Conservation (phyloP, 1,284 basidiomycete species). For the Nidula niveotomentosa region DNA sequence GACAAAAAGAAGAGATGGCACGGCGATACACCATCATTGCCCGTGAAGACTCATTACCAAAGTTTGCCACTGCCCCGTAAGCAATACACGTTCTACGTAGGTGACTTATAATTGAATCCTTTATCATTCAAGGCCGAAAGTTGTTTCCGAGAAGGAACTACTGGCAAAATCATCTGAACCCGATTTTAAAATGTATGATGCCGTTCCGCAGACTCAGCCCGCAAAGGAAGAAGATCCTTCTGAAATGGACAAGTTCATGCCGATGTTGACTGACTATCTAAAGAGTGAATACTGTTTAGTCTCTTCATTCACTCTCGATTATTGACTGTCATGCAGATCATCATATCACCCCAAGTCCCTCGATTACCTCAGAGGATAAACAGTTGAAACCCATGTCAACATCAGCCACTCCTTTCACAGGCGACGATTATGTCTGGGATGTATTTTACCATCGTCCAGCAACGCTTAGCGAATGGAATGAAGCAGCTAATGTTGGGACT, state of each 20-base stretch:
- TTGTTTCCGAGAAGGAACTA: conserved; percentile 50
- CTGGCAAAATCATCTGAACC: conserved; percentile 23
- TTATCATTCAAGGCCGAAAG: conserved; percentile 44
- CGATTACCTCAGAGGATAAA: background rate
- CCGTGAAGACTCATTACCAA: conserved; percentile 21
- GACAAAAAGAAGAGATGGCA: conserved; percentile 25
- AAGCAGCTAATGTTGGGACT: conserved; percentile 60
- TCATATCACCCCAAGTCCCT: conserved; percentile 23
- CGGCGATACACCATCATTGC: conserved; percentile 47
- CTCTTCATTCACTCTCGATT: background rate
- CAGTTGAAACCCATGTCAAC: conserved; percentile 2
- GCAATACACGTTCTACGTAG: conserved; percentile 2
- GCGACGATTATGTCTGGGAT: conserved; percentile 75
- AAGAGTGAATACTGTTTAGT: conserved; percentile 40
- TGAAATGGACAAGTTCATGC: conserved; percentile 74
- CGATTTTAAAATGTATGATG: conserved; percentile 71
- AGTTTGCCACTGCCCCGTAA: conserved; percentile 29
- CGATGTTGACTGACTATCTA: conserved; percentile 71
- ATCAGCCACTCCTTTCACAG: conserved; percentile 10
- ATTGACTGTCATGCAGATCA: conserved; percentile 22
- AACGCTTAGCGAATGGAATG: conserved; percentile 56
- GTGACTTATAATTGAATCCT: background rate
- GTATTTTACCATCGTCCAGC: conserved; percentile 71
- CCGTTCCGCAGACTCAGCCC: conserved; percentile 44
- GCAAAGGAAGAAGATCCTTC: conserved; percentile 40